A percentile compares a stretch with the other conserved stretches of the same genome.
These are phyloP conservation scores for Oemleria cerasiformis DNA, from an alignment of 306 rosid species.

Conservation along the genomic window DNA sequence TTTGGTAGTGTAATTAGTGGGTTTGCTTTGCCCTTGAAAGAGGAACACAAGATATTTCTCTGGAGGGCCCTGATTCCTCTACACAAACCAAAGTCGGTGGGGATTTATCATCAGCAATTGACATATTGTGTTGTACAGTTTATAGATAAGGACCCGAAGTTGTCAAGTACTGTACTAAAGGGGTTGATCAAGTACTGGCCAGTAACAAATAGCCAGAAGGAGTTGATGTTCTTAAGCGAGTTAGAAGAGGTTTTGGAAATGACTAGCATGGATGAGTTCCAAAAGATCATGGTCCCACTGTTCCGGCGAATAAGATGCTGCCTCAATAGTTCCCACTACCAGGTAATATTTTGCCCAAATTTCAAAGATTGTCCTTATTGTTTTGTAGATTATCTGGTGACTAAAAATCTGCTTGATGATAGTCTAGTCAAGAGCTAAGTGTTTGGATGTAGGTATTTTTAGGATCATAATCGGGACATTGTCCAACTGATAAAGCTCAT, in stretches of 20 bases:
- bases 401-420: constrained; percentile 1
- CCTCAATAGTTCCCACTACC: constrained; percentile 86
- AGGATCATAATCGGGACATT: background rate
- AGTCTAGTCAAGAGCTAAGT: background rate
- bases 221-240: constrained; percentile 95
- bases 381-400: background rate
- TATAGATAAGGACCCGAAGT: constrained; percentile 87
- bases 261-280: constrained; percentile 83
- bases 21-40: constrained; percentile 94
- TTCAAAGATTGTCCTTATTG: background rate
- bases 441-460: background rate
- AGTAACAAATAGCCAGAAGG: constrained; percentile 92
- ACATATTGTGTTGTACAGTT: constrained; percentile 89
- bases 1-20: constrained; percentile 96
- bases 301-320: constrained; percentile 71
- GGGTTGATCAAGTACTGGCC: constrained; percentile 97
- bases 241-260: constrained; percentile 92
- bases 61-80: constrained; percentile 88
- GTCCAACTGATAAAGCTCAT: background rate
- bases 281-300: constrained; percentile 76
- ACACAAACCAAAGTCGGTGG: constrained; percentile 93
- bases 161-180: constrained; percentile 74
- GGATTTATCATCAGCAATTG: constrained; percentile 87
- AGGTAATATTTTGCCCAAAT: constrained; percentile 46
- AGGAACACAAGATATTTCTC: constrained; percentile 86